Evolutionary conservation across 2,329 filamentous ascomycete species (phyloP).

Genomic region (Tympanopsis confertula): DNA sequence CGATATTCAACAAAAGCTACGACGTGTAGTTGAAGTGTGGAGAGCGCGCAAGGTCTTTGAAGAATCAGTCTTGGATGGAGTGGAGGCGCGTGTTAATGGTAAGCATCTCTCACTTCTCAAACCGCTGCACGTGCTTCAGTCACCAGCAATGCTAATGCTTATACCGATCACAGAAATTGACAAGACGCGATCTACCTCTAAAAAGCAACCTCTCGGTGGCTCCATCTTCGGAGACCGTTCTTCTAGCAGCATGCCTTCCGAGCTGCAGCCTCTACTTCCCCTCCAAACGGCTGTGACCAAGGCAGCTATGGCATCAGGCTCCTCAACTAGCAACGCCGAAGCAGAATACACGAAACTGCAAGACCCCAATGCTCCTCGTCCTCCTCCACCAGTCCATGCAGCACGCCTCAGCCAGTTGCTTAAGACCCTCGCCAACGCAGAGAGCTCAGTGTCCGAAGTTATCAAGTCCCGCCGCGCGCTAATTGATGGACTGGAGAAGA

Average conservation of each 20-base stretch:
- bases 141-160: conserved; percentile 3
- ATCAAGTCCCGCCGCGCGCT: conserved; percentile 75
- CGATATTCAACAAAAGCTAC: conserved; percentile 79
- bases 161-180: conserved; percentile 40
- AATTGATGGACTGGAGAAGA: conserved; percentile 69
- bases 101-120: conserved; percentile 13
- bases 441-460: conserved; percentile 77
- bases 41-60: conserved; percentile 79
- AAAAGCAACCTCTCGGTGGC: conserved; percentile 29
- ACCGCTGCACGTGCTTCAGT: not conserved
- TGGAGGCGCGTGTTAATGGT: conserved; percentile 75
- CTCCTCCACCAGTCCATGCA: conserved; percentile 81
- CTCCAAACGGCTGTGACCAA: conserved; percentile 67
- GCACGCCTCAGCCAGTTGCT: conserved; percentile 81
- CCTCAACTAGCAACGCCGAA: conserved; percentile 58
- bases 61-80: conserved; percentile 61
- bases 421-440: conserved; percentile 76
- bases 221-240: conserved; percentile 58
- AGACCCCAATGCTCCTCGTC: conserved; percentile 54
- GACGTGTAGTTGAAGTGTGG: conserved; percentile 90
- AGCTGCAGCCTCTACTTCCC: conserved; percentile 65
- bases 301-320: conserved; percentile 54
- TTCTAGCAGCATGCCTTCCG: conserved; percentile 52
- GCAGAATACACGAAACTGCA: conserved; percentile 77
- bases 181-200: conserved; percentile 31